Evolutionary conservation across 2,329 filamentous ascomycete species (phyloP).

Genomic region (Neopestalotiopsis sp.): DNA sequence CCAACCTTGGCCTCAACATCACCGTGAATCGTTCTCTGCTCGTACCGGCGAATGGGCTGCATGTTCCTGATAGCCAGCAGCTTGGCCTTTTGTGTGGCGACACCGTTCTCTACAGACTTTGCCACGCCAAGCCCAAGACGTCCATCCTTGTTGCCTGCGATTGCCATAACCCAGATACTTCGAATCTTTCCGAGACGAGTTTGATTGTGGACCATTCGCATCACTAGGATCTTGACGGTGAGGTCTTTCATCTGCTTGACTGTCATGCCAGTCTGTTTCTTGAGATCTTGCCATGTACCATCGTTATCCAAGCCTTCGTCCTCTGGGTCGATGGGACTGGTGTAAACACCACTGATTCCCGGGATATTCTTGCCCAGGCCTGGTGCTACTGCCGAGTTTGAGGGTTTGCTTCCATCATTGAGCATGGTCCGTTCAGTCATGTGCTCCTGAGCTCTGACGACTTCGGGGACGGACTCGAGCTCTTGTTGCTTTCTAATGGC

Average conservation of each 20-base stretch:
- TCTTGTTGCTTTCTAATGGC: slow-evolving; percentile 1
- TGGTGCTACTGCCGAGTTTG: slow-evolving; percentile 51
- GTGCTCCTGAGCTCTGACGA: slow-evolving; percentile 27
- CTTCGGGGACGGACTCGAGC: background rate
- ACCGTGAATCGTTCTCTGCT: slow-evolving; percentile 90
- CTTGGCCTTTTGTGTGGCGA: slow-evolving; percentile 74
- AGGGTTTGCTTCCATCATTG: slow-evolving; percentile 36
- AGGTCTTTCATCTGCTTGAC: slow-evolving; percentile 59
- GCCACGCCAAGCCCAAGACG: slow-evolving; percentile 88
- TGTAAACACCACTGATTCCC: slow-evolving; percentile 58
- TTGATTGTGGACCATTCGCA: slow-evolving; percentile 83
- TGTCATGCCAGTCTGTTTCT: slow-evolving; percentile 59
- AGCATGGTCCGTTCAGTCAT: slow-evolving; percentile 41
- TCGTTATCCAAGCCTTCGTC: slow-evolving; percentile 56
- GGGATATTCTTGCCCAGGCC: slow-evolving; percentile 56
- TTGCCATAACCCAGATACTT: slow-evolving; percentile 74
- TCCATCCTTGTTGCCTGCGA: slow-evolving; percentile 87
- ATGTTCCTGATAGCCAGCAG: slow-evolving; percentile 89
- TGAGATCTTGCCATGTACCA: slow-evolving; percentile 56
- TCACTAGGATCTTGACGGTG: slow-evolving; percentile 74
- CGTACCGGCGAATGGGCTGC: slow-evolving; percentile 89
- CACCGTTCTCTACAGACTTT: slow-evolving; percentile 76
- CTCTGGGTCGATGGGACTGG: slow-evolving; percentile 51
- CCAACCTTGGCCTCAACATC: slow-evolving; percentile 83
- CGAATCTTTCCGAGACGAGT: slow-evolving; percentile 94